Conservation (phyloP, 106 monocot species). For the Iris macrosiphon region DNA sequence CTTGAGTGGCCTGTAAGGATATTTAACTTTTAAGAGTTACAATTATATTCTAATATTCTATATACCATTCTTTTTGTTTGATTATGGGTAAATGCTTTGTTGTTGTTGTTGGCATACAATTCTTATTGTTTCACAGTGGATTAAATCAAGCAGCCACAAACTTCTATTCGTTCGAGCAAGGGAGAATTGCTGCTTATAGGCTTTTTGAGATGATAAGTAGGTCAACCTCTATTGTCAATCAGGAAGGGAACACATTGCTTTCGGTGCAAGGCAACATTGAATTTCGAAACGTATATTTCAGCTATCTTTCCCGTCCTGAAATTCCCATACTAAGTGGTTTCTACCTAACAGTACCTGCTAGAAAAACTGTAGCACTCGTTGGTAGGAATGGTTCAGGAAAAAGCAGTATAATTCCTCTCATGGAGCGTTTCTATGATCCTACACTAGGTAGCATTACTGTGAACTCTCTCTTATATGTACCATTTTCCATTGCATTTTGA, state of each 20-base stretch:
- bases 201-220: slow-evolving; percentile 99
- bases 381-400: slow-evolving; percentile 99
- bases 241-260: slow-evolving; percentile 67
- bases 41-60: too few species aligned
- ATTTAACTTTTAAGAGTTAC: neutral
- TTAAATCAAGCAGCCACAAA: slow-evolving; percentile 99
- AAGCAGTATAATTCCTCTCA: slow-evolving; percentile 99
- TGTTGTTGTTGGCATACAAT: neutral
- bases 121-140: slow-evolving; percentile 47
- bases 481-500: neutral
- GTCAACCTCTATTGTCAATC: slow-evolving; percentile 77
- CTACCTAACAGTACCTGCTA: slow-evolving; percentile 89
- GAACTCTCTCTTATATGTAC: neutral
- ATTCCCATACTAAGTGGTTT: slow-evolving; percentile 98
- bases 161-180: slow-evolving; percentile 99
- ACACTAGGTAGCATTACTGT: slow-evolving; percentile 61
- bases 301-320: slow-evolving; percentile 97
- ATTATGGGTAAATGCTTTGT: neutral
- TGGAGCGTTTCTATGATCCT: slow-evolving; percentile 99
- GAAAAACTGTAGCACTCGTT: slow-evolving; percentile 98
- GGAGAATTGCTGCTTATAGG: slow-evolving; percentile 98
- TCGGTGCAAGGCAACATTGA: slow-evolving; percentile 96
- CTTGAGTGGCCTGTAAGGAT: slow-evolving; percentile 91
- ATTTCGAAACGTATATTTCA: slow-evolving; percentile 96
- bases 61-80: neutral